Base-by-base conservation (phyloP, 2,329 filamentous ascomycete species). In the Fusarium temperatum region DNA sequence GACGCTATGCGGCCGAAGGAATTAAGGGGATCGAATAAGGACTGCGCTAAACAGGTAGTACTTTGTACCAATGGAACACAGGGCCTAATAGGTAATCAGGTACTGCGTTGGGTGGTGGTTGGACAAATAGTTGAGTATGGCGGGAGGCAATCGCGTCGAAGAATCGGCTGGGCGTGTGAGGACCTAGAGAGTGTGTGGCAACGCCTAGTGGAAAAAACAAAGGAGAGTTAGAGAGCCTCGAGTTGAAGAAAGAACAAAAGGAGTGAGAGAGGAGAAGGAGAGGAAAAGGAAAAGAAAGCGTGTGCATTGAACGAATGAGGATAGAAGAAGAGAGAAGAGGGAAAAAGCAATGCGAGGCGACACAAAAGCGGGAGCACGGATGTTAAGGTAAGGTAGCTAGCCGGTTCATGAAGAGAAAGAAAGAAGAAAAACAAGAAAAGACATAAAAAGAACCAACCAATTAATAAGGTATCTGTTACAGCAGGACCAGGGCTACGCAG, bases 261-360 rank as follows among this genome's bases (percentile, higher is more conserved):
- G 28, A 39, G 50, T 24, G 42, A 17, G 20, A 36, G 50, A 51
- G 32, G 48, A 28, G 14, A 30, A 24, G 11, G 39, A 44, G 50
- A 44, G 26, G 30, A n/a, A 58, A 41, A 38, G n/a, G 51, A 15
- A 5, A 38, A 18, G 56, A 15, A 6, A 53, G 53, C 32, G 44
- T 62, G 54, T 51, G 35, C 14, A 26, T 48, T 26, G 15, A 66
- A 53, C 36, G 32, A 38, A 41, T 10, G 30, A 26, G 38, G 48
- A 45, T 50, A 50, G 20, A 30, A 36, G 32, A 48, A 36, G 42
- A 45, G 22, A 54, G 45, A 26, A 44, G 28, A 39, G 41, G 48
- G n/a, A 42, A 32, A 58, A 48, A 74, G 57, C 59, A 74, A 62
- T 51, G 44, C 68, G 66, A 72, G 41, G 36, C 58, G 65, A 44